phyloP scores from a whole-genome alignment of 306 rosid genomes.

The Casuarina cunninghamiana region DNA sequence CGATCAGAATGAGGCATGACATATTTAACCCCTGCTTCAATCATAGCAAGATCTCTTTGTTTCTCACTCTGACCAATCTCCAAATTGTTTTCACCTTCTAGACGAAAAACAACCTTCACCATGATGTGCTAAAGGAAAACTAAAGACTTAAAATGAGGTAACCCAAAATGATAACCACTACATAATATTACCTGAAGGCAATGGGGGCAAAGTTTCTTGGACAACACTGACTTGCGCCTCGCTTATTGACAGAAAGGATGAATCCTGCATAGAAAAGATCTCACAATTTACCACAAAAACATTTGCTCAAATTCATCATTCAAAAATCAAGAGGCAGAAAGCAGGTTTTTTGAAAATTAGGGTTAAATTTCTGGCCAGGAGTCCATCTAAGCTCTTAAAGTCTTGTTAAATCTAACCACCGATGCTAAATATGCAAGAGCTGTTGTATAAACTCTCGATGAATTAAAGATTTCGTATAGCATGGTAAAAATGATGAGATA shows the following conservation, averaged over 20 bases:
- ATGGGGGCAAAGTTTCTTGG: slow-evolving; percentile 33
- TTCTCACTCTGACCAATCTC: slow-evolving; percentile 23
- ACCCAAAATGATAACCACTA: slow-evolving; percentile 13
- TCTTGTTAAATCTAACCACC: slow-evolving; percentile 22
- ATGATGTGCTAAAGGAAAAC: slow-evolving; percentile 24
- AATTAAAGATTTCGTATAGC: background rate
- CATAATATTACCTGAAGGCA: slow-evolving; percentile 47
- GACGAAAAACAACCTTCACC: slow-evolving; percentile 6
- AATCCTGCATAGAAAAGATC: slow-evolving; percentile 47
- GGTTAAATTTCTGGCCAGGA: slow-evolving; percentile 18
- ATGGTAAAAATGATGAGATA: background rate
- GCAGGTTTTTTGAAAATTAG: background rate
- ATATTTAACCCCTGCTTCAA: slow-evolving; percentile 30
- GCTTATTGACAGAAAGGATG: slow-evolving; percentile 27
- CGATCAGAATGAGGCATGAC: slow-evolving; percentile 34
- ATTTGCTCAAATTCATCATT: slow-evolving; percentile 7
- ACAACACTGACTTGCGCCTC: slow-evolving; percentile 37
- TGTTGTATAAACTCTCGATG: background rate
- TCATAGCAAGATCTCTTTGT: slow-evolving; percentile 20
- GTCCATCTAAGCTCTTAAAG: slow-evolving; percentile 19
- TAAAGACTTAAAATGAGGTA: slow-evolving; percentile 7
- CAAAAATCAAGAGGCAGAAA: background rate
- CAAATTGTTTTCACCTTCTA: slow-evolving; percentile 42
- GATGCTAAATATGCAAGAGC: slow-evolving; percentile 4
- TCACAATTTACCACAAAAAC: slow-evolving; percentile 7